Evolutionary conservation across 2,329 filamentous ascomycete species (phyloP).

Genomic region (Macroventuria anomochaeta): DNA sequence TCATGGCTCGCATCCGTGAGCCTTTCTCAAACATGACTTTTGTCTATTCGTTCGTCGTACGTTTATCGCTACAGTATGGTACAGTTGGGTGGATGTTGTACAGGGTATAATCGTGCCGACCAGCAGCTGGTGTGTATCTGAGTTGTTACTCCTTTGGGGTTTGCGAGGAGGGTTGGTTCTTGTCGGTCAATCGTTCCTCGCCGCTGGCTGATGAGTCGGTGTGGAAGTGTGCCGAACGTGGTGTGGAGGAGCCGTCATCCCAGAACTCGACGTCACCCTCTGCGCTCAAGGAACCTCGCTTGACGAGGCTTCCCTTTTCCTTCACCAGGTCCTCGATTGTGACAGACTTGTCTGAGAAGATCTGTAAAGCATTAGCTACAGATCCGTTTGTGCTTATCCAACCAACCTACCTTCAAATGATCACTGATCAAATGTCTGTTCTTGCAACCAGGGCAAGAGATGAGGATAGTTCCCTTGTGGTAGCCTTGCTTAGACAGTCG

Average conservation of each 20-base stretch:
- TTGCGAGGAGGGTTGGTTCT: constrained; percentile 21
- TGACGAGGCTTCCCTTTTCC: constrained; percentile 76
- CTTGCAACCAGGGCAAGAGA: constrained; percentile 84
- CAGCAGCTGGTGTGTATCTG: constrained; percentile 1
- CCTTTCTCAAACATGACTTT: neutral
- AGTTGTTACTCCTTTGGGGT: constrained; percentile 20
- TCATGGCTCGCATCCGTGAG: neutral
- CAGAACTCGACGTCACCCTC: constrained; percentile 94
- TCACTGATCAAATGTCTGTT: constrained; percentile 92
- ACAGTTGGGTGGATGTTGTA: constrained; percentile 15
- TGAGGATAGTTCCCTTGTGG: constrained; percentile 85
- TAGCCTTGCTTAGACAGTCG: constrained; percentile 93
- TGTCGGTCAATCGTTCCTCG: constrained; percentile 30
- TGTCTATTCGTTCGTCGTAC: constrained; percentile 7
- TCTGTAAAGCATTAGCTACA: constrained; percentile 48
- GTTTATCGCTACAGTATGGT: constrained; percentile 8
- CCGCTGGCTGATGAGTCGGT: constrained; percentile 36
- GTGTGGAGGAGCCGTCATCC: constrained; percentile 67
- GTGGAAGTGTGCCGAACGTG: constrained; percentile 45
- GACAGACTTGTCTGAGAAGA: constrained; percentile 73
- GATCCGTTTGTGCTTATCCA: no score
- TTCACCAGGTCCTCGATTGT: constrained; percentile 80
- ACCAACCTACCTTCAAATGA: constrained; percentile 68
- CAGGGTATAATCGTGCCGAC: constrained; percentile 14
- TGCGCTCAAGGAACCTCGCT: constrained; percentile 72